These are phyloP conservation scores for Ophiocordyceps camponoti-leonardi DNA, from an alignment of 2,329 filamentous ascomycete species.

Conservation along the genomic window DNA sequence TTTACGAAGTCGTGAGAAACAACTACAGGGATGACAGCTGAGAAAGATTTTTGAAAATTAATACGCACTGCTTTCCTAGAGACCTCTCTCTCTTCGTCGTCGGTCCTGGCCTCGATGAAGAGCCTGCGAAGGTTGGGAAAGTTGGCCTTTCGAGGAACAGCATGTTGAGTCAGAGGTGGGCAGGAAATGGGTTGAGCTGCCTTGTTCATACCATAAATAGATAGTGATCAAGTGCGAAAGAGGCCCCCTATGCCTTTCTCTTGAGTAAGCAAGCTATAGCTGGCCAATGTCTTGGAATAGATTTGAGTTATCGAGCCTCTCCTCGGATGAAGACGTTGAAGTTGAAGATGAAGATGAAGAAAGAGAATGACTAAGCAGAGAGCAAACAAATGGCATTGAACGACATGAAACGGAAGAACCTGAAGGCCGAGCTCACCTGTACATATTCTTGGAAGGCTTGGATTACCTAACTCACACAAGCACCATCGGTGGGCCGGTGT, in stretches of 20 bases:
- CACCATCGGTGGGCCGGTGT: background rate
- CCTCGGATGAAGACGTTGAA: background rate
- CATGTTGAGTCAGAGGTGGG: background rate
- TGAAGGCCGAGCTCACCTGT: background rate
- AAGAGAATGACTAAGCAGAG: background rate
- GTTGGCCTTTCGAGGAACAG: conserved; percentile 38
- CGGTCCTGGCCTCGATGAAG: conserved; percentile 85
- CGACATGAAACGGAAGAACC: background rate
- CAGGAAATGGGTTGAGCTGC: background rate
- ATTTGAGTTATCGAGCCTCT: background rate
- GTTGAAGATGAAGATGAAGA: background rate
- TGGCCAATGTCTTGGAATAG: too few relatives aligned
- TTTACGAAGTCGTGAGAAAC: background rate
- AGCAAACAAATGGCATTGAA: background rate
- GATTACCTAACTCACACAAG: background rate
- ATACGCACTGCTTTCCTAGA: conserved; percentile 72
- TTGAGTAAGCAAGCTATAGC: background rate
- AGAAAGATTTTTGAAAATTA: background rate
- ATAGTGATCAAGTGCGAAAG: background rate
- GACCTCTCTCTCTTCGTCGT: conserved; percentile 86
- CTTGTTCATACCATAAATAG: background rate
- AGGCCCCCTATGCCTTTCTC: too few relatives aligned
- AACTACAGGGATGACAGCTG: background rate
- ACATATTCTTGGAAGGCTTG: too few relatives aligned
- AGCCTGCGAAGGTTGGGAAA: conserved; percentile 90